phyloP scores from a whole-genome alignment of 352 stramenopile genomes.

The Globisporangium paroecandrum region DNA sequence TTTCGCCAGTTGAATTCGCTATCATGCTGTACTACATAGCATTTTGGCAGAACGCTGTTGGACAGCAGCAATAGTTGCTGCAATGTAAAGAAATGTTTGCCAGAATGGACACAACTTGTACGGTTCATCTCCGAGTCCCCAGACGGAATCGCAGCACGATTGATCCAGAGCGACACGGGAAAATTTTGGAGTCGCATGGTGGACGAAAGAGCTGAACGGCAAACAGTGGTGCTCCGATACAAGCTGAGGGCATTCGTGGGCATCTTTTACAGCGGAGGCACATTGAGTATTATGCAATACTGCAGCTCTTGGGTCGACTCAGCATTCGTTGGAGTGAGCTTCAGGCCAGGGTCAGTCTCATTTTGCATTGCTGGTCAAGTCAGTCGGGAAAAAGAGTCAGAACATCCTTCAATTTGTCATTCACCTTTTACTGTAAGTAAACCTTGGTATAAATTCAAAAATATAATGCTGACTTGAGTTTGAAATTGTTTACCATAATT shows the following conservation, averaged over 20 bases:
- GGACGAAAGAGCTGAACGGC: neutral
- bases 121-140: neutral
- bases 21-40: neutral
- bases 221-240: neutral
- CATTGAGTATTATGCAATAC: neutral
- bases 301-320: neutral
- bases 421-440: neutral
- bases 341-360: neutral
- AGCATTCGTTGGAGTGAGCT: neutral
- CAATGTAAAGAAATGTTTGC: neutral
- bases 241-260: neutral
- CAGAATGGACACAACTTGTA: slow-evolving; percentile 5
- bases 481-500: neutral
- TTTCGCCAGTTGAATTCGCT: neutral
- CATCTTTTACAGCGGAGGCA: neutral
- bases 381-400: neutral
- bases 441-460: neutral
- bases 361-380: neutral
- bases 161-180: neutral
- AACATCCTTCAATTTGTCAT: neutral
- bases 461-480: neutral
- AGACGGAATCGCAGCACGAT: slow-evolving; percentile 5
- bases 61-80: neutral
- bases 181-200: slow-evolving; percentile 2
- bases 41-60: neutral